phyloP scores from a whole-genome alignment of 164 flowering plant genomes.

The Hamamelis virginiana region DNA sequence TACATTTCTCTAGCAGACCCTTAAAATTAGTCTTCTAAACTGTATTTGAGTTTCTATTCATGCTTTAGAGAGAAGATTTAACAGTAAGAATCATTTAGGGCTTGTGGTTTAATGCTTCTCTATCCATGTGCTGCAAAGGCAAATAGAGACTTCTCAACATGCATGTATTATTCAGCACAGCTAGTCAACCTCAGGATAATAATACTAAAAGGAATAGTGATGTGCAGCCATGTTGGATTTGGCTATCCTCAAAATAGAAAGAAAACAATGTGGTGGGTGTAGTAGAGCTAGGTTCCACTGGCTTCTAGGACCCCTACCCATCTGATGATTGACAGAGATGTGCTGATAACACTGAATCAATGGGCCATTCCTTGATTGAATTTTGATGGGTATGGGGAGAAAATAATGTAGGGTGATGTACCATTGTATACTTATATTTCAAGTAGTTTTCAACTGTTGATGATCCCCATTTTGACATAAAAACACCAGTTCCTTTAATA shows the following conservation, averaged over 20 bases:
- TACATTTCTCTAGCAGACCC: no score
- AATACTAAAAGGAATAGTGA: slow-evolving; percentile 8
- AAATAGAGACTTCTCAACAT: background rate
- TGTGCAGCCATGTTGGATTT: slow-evolving; percentile 17
- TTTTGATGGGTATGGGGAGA: slow-evolving; percentile 11
- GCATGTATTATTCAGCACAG: background rate
- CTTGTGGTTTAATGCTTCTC: background rate
- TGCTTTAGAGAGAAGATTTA: slow-evolving; percentile 18
- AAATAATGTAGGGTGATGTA: slow-evolving; percentile 2
- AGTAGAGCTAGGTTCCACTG: slow-evolving; percentile 9
- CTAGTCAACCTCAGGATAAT: slow-evolving; percentile 18
- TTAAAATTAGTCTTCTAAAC: no score
- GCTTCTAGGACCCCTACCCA: slow-evolving; percentile 17
- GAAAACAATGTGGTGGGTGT: slow-evolving; percentile 9
- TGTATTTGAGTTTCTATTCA: background rate
- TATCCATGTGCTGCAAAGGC: slow-evolving; percentile 27
- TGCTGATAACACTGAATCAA: slow-evolving; percentile 18
- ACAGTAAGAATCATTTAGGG: slow-evolving; percentile 9
- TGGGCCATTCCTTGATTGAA: slow-evolving; percentile 12
- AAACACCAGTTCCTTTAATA: no score
- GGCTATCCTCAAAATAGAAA: slow-evolving; percentile 5
- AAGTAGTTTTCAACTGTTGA: no score
- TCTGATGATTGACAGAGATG: slow-evolving; percentile 17
- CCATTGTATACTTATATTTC: no score
- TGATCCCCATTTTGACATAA: no score